Percentiles rank a stretch among this genome's conserved stretches.
These are phyloP conservation scores for Irpex lacteus DNA, from an alignment of 1,284 basidiomycete genomes.

Conservation along the genomic window DNA sequence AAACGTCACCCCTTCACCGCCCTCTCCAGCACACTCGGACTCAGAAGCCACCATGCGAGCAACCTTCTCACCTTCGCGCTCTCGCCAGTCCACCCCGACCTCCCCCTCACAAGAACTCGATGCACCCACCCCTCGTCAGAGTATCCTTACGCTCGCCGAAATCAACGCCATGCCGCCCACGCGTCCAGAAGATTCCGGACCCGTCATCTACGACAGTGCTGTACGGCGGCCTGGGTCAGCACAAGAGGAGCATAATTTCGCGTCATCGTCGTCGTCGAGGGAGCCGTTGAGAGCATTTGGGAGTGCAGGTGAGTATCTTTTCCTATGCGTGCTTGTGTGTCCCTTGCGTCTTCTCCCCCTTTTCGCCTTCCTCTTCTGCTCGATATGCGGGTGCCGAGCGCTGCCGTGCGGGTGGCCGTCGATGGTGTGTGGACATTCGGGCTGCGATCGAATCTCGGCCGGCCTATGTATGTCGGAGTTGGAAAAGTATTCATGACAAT, in stretches of 20 bases:
- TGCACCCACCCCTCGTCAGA: not conserved
- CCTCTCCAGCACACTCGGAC: not conserved
- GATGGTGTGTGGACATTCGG: not conserved
- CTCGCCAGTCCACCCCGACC: conserved; percentile 2
- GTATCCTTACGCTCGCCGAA: not conserved
- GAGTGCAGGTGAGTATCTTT: conserved; percentile 7
- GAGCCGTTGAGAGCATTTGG: not conserved
- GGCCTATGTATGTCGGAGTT: conserved; percentile 4
- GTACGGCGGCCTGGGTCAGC: not conserved
- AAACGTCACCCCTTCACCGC: not conserved
- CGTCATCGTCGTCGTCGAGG: not conserved
- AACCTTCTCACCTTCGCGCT: not conserved
- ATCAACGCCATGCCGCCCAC: not conserved
- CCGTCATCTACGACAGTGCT: conserved; percentile 7
- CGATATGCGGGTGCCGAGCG: not conserved
- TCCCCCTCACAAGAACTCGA: not conserved
- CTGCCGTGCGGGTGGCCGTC: not conserved
- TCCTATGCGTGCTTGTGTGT: not conserved
- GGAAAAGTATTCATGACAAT: not conserved
- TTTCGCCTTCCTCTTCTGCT: not conserved
- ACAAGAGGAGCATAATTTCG: not conserved
- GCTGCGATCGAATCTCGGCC: conserved; percentile 6
- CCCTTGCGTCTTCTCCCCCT: not conserved
- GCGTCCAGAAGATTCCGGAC: not conserved
- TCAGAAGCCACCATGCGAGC: conserved; percentile 4